Base-by-base conservation (phyloP, 257 asterid genomes). In the Lithospermum erythrorhizon region DNA sequence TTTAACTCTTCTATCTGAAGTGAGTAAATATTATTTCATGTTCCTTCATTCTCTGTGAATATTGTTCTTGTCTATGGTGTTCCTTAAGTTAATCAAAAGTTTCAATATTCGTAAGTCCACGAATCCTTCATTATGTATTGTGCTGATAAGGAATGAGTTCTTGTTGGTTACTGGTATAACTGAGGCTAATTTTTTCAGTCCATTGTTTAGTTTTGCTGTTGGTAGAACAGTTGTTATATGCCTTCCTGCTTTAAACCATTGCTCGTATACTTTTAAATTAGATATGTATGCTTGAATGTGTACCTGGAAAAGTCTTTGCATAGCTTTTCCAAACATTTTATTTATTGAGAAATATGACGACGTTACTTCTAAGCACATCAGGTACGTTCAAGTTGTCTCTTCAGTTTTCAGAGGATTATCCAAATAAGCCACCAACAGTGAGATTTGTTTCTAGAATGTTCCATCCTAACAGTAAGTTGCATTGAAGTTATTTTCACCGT, bases 341-440 rank as follows among this genome's bases (percentile, higher is more conserved):
- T 14, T 13, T 13, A 14, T 41, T 13, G 49, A 14, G 18, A 41
- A 13, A 41, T 41, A 41, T 41, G 49, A 41, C 49, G 14, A 41
- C 3, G 14, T 41, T 13, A 13, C 49, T 41, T 41, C 14, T 41
- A 41, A 41, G 49, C 58, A 64, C 61, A 58, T 54, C 68, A 87
- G 90, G 90, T 61, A 84, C 88, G 70, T 87, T 87, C 77, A 84
- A 81, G 68, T 65, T 87, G 83, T 75, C 94, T 15, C 86, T 87
- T 65, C 89, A 83, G 71, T 80, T 87, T 59, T 37, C 75, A 2
- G 95, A 87, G 76, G 95, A 87, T 54, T 84, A 84, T 64, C 95
- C 90, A 27, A 87, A 84, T 80, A 87, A 87, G 75, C 94, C 94
- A 32, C 95, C 95, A 55, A 82, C 85, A 32, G 95, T 87, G 71